Conservation (phyloP, 371 early-diverging fungal genomes). For the Lichtheimia corymbifera region DNA sequence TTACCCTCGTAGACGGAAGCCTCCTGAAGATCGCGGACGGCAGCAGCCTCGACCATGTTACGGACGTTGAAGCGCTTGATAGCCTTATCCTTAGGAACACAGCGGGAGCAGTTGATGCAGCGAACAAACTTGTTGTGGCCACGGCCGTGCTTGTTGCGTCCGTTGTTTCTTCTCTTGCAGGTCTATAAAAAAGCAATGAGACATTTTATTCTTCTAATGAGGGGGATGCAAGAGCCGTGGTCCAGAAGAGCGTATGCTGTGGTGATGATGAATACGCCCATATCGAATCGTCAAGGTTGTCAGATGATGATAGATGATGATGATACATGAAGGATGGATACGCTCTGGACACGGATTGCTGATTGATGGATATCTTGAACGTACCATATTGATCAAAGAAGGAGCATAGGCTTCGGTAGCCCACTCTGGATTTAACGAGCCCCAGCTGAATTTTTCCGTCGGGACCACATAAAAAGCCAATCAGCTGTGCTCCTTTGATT, state of each 20-base stretch:
- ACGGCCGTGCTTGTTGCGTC: conserved; percentile 98
- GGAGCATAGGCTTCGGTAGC: background rate
- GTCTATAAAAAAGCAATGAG: conserved; percentile 56
- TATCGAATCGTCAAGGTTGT: background rate
- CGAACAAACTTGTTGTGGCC: conserved; percentile 97
- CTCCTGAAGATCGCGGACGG: conserved; percentile 94
- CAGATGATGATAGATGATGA: background rate
- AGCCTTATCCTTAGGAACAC: conserved; percentile 99
- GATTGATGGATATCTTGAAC: conserved; percentile 1
- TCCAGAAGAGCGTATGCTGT: background rate
- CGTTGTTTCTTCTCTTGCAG: conserved; percentile 98
- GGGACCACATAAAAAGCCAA: no score
- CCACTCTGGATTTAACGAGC: background rate
- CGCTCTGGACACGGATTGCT: background rate
- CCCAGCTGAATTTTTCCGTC: no score
- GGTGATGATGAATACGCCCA: background rate
- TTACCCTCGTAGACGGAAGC: conserved; percentile 94
- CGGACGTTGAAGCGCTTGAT: conserved; percentile 98
- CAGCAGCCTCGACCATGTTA: conserved; percentile 98
- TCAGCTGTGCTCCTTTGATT: no score
- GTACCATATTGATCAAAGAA: conserved; percentile 5
- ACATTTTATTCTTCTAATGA: background rate
- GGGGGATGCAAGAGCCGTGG: background rate
- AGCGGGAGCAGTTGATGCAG: conserved; percentile 98
- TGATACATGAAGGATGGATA: background rate